phyloP scores from a whole-genome alignment of 2,329 filamentous ascomycete species.

The Trichocomaceae sp. region DNA sequence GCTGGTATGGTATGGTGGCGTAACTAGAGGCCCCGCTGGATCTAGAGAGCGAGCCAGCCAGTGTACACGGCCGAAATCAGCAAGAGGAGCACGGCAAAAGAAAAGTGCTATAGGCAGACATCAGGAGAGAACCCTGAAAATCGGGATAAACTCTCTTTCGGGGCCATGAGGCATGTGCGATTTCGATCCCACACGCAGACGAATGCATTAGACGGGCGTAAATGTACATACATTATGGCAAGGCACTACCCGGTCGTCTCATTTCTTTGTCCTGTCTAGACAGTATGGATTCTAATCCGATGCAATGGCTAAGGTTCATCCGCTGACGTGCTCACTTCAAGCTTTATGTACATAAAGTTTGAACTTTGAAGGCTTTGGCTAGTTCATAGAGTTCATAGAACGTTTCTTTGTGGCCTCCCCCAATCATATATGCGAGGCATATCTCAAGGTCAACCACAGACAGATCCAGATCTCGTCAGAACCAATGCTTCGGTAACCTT shows the following conservation, averaged over 20 bases:
- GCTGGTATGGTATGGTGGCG: constrained; percentile 12
- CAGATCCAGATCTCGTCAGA: not conserved
- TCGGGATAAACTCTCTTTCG: too few relatives aligned
- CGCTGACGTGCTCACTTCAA: too few relatives aligned
- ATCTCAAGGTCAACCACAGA: not conserved
- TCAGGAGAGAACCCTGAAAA: not conserved
- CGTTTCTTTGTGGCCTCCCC: not conserved
- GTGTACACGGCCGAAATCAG: not conserved
- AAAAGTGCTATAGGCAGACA: not conserved
- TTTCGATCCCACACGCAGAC: too few relatives aligned
- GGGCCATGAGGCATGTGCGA: not conserved
- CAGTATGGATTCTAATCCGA: not conserved
- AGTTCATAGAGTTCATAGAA: not conserved
- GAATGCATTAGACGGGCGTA: not conserved
- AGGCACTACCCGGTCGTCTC: not conserved
- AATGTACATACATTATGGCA: not conserved
- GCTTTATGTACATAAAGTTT: too few relatives aligned
- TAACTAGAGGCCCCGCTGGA: not conserved
- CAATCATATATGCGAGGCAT: not conserved
- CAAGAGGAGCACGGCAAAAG: not conserved
- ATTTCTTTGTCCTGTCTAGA: not conserved
- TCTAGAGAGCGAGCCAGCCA: not conserved
- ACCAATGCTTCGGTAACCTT: not conserved
- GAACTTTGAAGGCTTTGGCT: not conserved
- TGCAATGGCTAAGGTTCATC: not conserved